phyloP scores from a whole-genome alignment of 805 yeast species.

The Yarrowia sp. region DNA sequence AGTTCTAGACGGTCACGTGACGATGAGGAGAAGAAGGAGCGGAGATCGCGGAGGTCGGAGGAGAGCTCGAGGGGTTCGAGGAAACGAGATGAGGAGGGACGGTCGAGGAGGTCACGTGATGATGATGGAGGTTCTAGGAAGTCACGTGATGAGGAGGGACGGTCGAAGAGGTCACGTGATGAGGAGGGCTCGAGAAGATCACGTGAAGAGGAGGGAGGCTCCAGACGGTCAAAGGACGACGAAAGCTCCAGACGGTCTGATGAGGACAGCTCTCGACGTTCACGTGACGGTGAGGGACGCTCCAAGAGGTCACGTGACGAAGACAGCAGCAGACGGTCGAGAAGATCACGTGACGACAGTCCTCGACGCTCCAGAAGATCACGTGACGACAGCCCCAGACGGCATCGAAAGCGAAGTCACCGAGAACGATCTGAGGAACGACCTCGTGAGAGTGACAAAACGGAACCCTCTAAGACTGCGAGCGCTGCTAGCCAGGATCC shows the following conservation, averaged over 20 bases:
- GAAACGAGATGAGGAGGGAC: background rate
- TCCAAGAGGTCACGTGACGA: background rate
- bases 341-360: background rate
- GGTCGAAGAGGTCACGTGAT: background rate
- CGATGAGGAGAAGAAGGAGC: background rate
- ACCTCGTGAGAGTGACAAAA: background rate
- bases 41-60: no score
- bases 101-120: constrained; percentile 1
- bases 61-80: no score
- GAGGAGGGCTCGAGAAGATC: background rate
- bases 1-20: background rate
- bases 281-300: background rate
- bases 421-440: background rate
- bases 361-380: constrained; percentile 5
- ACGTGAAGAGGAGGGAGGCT: background rate
- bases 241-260: background rate
- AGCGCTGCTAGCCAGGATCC: constrained; percentile 5
- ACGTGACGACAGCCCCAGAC: background rate
- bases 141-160: background rate
- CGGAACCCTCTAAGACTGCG: background rate
- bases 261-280: background rate
- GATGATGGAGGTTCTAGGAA: background rate
- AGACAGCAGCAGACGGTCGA: background rate
- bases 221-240: constrained; percentile 3
- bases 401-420: constrained; percentile 1